Evolutionary conservation across 1,284 basidiomycete species (phyloP), one percentile per base, ranked within the genome.

Genomic region (Fomitopsis pinicola): DNA sequence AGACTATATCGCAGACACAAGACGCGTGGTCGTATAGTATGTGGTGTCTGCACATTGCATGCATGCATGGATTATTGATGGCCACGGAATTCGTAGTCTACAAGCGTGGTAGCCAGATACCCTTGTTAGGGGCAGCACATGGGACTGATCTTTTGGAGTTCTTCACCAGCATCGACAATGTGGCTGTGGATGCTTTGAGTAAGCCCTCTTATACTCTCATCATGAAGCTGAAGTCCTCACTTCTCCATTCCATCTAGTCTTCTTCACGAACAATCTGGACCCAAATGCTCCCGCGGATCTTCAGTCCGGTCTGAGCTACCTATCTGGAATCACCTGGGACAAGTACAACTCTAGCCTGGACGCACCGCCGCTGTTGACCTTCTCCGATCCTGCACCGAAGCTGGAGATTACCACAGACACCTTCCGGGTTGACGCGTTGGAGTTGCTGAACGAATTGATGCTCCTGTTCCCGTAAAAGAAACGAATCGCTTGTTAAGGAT

Each of bases 311-410:
- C 19, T 61, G 30, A 61, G 59, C 42, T 35, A 30, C 7, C 55
- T 61, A 6, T 61, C 59, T 3, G 48, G 36, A n/a, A 57, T 57
- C 28, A 61, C 22, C 42, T 61, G 59, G 59, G 59, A 57, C n/a
- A 45, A 61, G 26, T 61, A 55, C 55, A 40, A 42, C 28, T 61
- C 59, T 26, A 28, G 42, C 26, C 8, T 71, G 0, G 55, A 62
- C 0, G 69, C 72, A 15, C 78, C 78, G 9, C 74, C 76, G 46
- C 68, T 83, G 52, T 63, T 85, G 55, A 77, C 77, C 5, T 80
- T 85, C 68, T 66, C 74, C 19, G 82, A 85, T 62, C 53, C 57
- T 14, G 35, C 53, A 17, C 61, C 61, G 14, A n/a, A 30, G 17
- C 17, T 62, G 17, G 54, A 58, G 12, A 59, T 59, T 36, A 62